Base-by-base conservation (phyloP, 352 stramenopile genomes). In the Pythium folliculosum region DNA sequence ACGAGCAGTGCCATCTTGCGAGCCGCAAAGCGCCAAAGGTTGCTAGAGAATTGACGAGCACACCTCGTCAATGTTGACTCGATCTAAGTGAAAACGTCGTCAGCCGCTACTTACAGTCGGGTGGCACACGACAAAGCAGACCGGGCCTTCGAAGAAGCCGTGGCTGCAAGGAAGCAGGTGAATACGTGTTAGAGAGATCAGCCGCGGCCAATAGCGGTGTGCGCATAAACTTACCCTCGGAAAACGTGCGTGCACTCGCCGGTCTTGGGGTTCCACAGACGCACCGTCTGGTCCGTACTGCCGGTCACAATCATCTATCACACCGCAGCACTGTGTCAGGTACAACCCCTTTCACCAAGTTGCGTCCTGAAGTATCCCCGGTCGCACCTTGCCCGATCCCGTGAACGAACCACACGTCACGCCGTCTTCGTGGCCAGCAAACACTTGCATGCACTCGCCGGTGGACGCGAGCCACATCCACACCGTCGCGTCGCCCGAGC, bases 391-490 rank as follows among this genome's bases (percentile, higher is more conserved):
- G 68, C 97, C 97, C 60, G 97, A 97, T 45, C 88, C 84, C 5
- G 94, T 98, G 75, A 99, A 99, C 12, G 80, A 82, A 10, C 95
- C 96, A 60, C 92, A 97, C 5, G 92, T 98, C 19, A 99, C 94
- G 21, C 86, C 84, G 23, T 95, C 92, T 73, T 99, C 96, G 70
- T 99, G 97, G 50, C 97, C 97, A 16, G 97, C 95, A 84, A 99
- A 99, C 23, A 99, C 97, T 72, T 98, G 82, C 80, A 99, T 97
- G 87, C 96, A 99, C 63, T 98, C 88, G 53, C 96, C 95, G n/a
- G 94, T 97, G 14, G 90, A 94, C 22, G 95, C 87, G 27, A 98
- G 79, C 91, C 91, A 97, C 86, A 97, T 95, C 91, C 91, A 97
- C n/a, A 93, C 75, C 0, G 91, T 97, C 21, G 82, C 83, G 62